These are phyloP conservation scores for Taiozyma onychis DNA, from an alignment of 1,139 yeast species.

Conservation along the genomic window DNA sequence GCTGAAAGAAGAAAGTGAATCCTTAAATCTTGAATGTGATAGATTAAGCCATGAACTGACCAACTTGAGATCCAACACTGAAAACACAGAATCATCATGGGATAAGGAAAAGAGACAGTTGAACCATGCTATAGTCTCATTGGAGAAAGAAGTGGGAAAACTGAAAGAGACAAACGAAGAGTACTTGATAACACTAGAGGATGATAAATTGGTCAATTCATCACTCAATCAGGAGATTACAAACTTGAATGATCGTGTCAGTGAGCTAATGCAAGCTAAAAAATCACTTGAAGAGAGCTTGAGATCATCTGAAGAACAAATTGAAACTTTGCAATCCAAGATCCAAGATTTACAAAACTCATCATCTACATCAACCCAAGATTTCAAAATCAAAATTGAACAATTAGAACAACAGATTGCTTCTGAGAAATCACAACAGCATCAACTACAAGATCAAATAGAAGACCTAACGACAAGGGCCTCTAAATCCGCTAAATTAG, in stretches of 20 bases:
- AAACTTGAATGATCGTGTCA: slow-evolving; percentile 20
- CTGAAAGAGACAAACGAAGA: slow-evolving; percentile 44
- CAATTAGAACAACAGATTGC: slow-evolving; percentile 7
- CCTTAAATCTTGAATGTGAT: slow-evolving; percentile 64
- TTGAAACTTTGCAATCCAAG: slow-evolving; percentile 1
- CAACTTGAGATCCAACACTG: slow-evolving; percentile 40
- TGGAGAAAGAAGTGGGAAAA: slow-evolving; percentile 18
- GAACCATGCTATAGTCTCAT: background rate
- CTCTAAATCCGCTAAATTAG: slow-evolving; percentile 29
- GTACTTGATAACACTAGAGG: slow-evolving; percentile 40
- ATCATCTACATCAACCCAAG: background rate
- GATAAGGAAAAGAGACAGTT: slow-evolving; percentile 39
- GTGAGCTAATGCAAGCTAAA: slow-evolving; percentile 19
- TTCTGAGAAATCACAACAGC: slow-evolving; percentile 14
- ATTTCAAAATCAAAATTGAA: slow-evolving; percentile 6
- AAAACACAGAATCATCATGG: slow-evolving; percentile 36
- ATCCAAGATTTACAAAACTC: background rate
- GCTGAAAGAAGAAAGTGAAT: slow-evolving; percentile 48
- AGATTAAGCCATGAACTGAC: slow-evolving; percentile 47
- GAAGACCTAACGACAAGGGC: slow-evolving; percentile 9
- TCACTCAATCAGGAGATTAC: slow-evolving; percentile 32
- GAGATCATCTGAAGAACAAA: slow-evolving; percentile 20
- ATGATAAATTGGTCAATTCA: slow-evolving; percentile 40
- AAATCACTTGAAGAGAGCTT: slow-evolving; percentile 7
- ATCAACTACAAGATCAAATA: slow-evolving; percentile 15